phyloP scores from a whole-genome alignment of 768 basidiomycete genomes.

The Paxillus ammoniavirescens region DNA sequence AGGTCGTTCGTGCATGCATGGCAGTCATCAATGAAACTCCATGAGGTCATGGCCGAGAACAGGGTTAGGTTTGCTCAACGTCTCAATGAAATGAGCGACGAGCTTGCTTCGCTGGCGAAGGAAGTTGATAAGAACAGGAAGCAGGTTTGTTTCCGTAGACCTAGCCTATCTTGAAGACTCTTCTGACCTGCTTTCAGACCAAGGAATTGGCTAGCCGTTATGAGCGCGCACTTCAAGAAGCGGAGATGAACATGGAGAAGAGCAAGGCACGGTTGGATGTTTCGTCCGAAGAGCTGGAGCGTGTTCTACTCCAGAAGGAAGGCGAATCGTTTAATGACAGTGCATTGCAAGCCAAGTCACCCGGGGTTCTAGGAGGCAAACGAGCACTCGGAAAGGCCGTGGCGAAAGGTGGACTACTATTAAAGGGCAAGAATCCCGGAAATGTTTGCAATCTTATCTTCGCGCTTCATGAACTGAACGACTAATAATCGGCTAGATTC shows the following conservation, averaged over 20 bases:
- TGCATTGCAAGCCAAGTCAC: constrained; percentile 59
- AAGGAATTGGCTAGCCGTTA: constrained; percentile 90
- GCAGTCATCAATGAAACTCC: constrained; percentile 83
- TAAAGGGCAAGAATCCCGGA: constrained; percentile 92
- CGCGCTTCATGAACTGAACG: constrained; percentile 1
- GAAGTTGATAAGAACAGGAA: constrained; percentile 96
- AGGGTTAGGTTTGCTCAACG: constrained; percentile 81
- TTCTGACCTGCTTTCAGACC: constrained; percentile 48
- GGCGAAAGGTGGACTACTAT: constrained; percentile 81
- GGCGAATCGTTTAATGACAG: constrained; percentile 90
- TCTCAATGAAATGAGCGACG: constrained; percentile 97
- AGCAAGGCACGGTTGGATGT: constrained; percentile 82
- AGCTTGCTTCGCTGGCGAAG: constrained; percentile 76
- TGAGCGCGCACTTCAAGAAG: constrained; percentile 85
- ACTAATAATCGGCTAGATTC: constrained; percentile 50
- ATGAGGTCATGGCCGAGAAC: constrained; percentile 89
- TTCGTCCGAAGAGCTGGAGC: constrained; percentile 91
- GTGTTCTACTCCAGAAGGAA: constrained; percentile 89
- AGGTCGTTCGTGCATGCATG: constrained; percentile 77
- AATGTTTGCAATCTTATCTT: constrained; percentile 47
- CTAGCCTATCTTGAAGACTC: neutral
- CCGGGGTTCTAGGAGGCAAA: constrained; percentile 63
- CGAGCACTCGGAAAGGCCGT: constrained; percentile 89
- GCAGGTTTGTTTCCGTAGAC: constrained; percentile 46
- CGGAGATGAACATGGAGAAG: constrained; percentile 85